Evolutionary conservation across 2,329 filamentous ascomycete species (phyloP).

Genomic region (Hypoxylon sp.): DNA sequence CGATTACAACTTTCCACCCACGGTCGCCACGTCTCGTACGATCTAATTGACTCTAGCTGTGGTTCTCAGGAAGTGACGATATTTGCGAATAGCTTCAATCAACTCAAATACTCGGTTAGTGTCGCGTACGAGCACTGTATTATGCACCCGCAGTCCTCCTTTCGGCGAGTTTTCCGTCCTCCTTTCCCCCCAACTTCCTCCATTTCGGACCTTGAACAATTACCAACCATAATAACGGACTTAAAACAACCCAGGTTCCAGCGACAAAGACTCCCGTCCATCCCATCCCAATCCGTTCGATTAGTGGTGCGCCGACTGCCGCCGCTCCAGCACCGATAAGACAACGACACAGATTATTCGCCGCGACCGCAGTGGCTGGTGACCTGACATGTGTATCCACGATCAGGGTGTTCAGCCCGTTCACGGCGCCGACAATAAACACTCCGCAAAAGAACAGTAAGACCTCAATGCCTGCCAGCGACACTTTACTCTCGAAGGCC

Average conservation of each 20-base stretch:
- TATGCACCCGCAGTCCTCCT: neutral
- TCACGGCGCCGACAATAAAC: constrained; percentile 38
- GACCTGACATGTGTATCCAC: constrained; percentile 37
- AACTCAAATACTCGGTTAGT: neutral
- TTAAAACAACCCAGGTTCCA: constrained; percentile 45
- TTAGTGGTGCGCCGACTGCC: constrained; percentile 47
- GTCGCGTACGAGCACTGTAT: neutral
- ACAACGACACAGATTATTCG: constrained; percentile 42
- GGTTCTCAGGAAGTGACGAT: neutral
- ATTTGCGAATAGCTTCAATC: too few species aligned
- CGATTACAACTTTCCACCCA: neutral
- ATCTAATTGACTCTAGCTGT: neutral
- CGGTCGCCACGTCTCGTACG: neutral
- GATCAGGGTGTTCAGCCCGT: constrained; percentile 33
- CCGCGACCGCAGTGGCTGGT: constrained; percentile 40
- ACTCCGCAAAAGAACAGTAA: constrained; percentile 47
- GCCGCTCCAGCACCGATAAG: constrained; percentile 50
- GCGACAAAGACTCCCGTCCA: constrained; percentile 48
- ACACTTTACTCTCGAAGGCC: constrained; percentile 45
- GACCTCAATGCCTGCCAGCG: constrained; percentile 42
- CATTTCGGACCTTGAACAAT: constrained; percentile 47
- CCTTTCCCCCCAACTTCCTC: constrained; percentile 38
- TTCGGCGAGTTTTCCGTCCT: neutral
- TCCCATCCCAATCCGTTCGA: constrained; percentile 47
- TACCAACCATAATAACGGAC: constrained; percentile 49